These are phyloP conservation scores for Lepidopterella palustris DNA, from an alignment of 495 filamentous ascomycete species.

Conservation along the genomic window DNA sequence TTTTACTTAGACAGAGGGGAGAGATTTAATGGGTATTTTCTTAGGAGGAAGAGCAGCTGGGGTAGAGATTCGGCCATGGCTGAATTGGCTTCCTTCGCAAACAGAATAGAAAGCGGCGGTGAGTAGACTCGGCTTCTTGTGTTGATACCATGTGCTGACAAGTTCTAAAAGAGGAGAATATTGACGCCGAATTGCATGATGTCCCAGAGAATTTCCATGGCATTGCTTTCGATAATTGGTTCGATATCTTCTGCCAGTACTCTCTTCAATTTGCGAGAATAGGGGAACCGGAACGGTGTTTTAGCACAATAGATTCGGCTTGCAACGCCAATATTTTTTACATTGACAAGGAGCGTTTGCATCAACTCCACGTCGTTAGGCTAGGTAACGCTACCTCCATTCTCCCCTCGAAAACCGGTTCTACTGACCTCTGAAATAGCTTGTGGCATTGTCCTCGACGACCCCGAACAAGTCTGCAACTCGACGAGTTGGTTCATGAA, in stretches of 20 bases:
- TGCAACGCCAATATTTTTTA: slow-evolving; percentile 74
- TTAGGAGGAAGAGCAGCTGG: not conserved
- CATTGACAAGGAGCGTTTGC: slow-evolving; percentile 48
- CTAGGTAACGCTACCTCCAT: slow-evolving; percentile 47
- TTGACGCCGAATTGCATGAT: not conserved
- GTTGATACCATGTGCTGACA: not conserved
- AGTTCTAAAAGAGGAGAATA: not conserved
- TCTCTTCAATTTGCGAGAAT: slow-evolving; percentile 62
- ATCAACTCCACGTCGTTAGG: slow-evolving; percentile 72
- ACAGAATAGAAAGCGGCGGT: not conserved
- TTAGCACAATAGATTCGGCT: slow-evolving; percentile 66
- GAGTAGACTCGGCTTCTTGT: not conserved
- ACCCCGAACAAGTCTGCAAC: slow-evolving; percentile 64
- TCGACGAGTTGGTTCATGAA: slow-evolving; percentile 79
- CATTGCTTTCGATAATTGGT: slow-evolving; percentile 74
- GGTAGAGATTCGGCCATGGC: not conserved
- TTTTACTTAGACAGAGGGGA: slow-evolving; percentile 66
- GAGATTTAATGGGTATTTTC: not conserved
- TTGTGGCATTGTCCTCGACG: slow-evolving; percentile 72
- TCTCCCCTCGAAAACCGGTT: not conserved
- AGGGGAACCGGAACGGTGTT: slow-evolving; percentile 57
- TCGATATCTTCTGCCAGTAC: slow-evolving; percentile 85
- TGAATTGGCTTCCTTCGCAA: not conserved
- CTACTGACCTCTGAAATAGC: slow-evolving; percentile 40
- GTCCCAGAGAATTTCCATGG: slow-evolving; percentile 59